Percentiles rank a stretch among this genome's conserved stretches.
phyloP scores from a whole-genome alignment of 2,329 filamentous ascomycete genomes.

The Colletotrichum magnum region DNA sequence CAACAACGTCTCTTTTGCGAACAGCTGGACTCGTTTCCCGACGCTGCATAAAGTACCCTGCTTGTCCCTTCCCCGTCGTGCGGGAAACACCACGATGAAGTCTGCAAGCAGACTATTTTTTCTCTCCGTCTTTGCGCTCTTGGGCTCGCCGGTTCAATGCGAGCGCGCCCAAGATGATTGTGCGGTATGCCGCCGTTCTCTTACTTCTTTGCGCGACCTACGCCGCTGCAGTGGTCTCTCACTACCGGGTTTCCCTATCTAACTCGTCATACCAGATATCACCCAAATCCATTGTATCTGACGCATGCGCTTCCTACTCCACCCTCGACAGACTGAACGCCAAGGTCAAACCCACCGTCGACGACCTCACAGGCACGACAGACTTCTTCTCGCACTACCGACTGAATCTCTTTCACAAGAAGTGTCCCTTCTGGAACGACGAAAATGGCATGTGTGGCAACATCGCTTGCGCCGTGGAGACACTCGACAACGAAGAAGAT shows the following conservation, averaged over 20 bases:
- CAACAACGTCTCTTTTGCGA: slow-evolving; percentile 10
- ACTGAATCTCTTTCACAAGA: slow-evolving; percentile 93
- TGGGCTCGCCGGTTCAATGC: slow-evolving; percentile 64
- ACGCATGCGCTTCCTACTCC: slow-evolving; percentile 94
- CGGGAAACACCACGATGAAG: slow-evolving; percentile 58
- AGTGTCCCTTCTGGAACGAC: slow-evolving; percentile 97
- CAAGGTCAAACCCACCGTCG: slow-evolving; percentile 81
- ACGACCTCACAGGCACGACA: slow-evolving; percentile 86
- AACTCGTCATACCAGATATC: slow-evolving; percentile 77
- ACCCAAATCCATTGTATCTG: slow-evolving; percentile 88
- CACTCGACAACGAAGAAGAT: slow-evolving; percentile 94
- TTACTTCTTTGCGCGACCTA: slow-evolving; percentile 38
- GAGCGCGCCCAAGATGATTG: slow-evolving; percentile 62
- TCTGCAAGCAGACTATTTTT: slow-evolving; percentile 69
- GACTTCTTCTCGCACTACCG: slow-evolving; percentile 99
- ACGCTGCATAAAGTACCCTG: slow-evolving; percentile 7
- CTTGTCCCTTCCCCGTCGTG: slow-evolving; percentile 6
- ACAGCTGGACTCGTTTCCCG: slow-evolving; percentile 4
- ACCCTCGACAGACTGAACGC: slow-evolving; percentile 89
- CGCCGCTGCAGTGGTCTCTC: slow-evolving; percentile 40
- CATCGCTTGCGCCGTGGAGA: slow-evolving; percentile 95
- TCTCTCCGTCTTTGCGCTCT: slow-evolving; percentile 69
- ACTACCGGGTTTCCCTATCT: slow-evolving; percentile 52
- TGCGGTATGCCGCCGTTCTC: slow-evolving; percentile 60
- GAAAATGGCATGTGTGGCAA: slow-evolving; percentile 96